phyloP scores from a whole-genome alignment of 768 basidiomycete species.

The Sarcodon aspratus region DNA sequence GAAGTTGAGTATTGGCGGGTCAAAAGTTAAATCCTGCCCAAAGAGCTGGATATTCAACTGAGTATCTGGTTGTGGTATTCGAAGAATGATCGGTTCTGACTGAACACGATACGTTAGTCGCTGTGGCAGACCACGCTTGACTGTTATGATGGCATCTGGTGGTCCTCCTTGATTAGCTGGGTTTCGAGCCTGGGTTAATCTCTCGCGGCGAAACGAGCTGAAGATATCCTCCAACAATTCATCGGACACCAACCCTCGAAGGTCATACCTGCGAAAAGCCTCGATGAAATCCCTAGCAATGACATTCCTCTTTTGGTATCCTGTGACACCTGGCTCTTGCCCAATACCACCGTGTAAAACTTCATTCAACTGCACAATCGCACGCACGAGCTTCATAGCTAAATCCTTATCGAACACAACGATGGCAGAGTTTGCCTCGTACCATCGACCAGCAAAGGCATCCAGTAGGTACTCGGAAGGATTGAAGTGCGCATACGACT shows the following conservation, averaged over 20 bases:
- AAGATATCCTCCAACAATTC: slow-evolving; percentile 73
- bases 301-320: slow-evolving; percentile 46
- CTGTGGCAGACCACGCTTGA: slow-evolving; percentile 65
- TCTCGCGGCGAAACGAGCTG: slow-evolving; percentile 60
- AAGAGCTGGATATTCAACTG: slow-evolving; percentile 71
- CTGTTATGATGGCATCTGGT: slow-evolving; percentile 46
- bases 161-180: slow-evolving; percentile 23
- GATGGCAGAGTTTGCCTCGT: slow-evolving; percentile 71
- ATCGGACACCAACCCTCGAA: slow-evolving; percentile 56
- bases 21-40: slow-evolving; percentile 83
- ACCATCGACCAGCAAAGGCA: slow-evolving; percentile 82
- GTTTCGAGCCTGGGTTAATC: slow-evolving; percentile 57
- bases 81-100: slow-evolving; percentile 80
- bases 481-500: slow-evolving; percentile 21
- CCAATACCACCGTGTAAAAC: slow-evolving; percentile 69
- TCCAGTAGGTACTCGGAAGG: slow-evolving; percentile 64
- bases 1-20: slow-evolving; percentile 78
- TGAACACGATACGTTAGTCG: slow-evolving; percentile 81
- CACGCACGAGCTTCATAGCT: slow-evolving; percentile 63
- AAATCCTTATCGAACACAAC: slow-evolving; percentile 79
- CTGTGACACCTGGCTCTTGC: slow-evolving; percentile 44
- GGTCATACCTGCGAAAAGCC: slow-evolving; percentile 73
- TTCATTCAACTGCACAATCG: slow-evolving; percentile 83
- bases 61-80: slow-evolving; percentile 80
- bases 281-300: slow-evolving; percentile 72